Base-by-base conservation (phyloP, 2,329 filamentous ascomycete genomes). In the Neocucurbitaria cava region DNA sequence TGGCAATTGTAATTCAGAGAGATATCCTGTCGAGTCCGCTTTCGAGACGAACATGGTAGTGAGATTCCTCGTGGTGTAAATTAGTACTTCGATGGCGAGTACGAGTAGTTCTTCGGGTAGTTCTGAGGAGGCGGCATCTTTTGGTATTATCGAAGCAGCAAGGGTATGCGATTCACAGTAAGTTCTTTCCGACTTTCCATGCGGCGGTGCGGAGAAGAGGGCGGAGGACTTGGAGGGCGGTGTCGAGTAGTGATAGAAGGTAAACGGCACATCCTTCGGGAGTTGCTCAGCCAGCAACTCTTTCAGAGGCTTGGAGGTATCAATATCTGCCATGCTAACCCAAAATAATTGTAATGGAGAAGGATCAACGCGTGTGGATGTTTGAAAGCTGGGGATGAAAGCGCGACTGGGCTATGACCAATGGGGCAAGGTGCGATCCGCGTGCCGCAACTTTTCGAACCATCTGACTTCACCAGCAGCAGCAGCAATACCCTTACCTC, bases 31-130 rank as follows among this genome's bases (percentile, higher is more conserved):
- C 9, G 95, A 97, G 78, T 99, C 95, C 44, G 95, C 95, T 77
- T 99, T 99, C 59, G 93, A 94, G 21, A 99, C 89, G 73, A 99
- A 99, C 49, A 98, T 84, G 3, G 91, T 97, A 1, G 90, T 96
- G 21, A 92, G 85, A 65, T 85, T 84, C 41, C 85, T 84, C 0
- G 93, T 96, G 0, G 77, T 90, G 77, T 96, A 99, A 56, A 99
- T 85, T 65, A 95, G 83, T 46, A 97, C 82, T 73, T 99, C 95
- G 59, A 99, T 83, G 15, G 90, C 94, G 54, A 96, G 88, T 8
- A 94, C 83, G 6, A 97, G 78, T 1, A 96, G 82, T 58, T 87
- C 82, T 18, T 77, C 69, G 10, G 68, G 59, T 2, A 55, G 15
- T 9, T 33, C 49, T 15, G 62, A 54, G 36, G 52, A 56, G 24